Percentiles rank a stretch among this genome's conserved stretches.
Conservation (phyloP, 208 protist species). For the Porcisia hertigi region DNA sequence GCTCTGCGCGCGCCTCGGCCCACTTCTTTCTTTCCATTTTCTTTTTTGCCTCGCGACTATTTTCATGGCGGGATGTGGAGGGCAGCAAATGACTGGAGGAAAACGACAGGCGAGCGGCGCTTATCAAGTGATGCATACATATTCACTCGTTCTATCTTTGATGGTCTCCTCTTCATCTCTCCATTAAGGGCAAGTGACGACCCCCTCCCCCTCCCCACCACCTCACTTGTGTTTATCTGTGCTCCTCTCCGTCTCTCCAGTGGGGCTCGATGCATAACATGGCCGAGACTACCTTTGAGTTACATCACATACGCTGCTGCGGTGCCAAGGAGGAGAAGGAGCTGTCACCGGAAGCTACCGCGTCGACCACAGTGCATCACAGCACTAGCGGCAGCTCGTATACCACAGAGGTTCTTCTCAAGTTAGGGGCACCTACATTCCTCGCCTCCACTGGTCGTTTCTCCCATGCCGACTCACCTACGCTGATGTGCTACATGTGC, state of each 20-base stretch:
- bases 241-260: neutral
- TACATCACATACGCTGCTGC: conserved; percentile 23
- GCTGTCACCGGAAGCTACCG: neutral
- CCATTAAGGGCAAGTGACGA: neutral
- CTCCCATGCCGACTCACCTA: neutral
- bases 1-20: neutral
- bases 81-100: neutral
- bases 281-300: conserved; percentile 12
- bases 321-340: neutral
- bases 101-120: neutral
- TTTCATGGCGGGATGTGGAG: neutral
- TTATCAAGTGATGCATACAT: too few species aligned
- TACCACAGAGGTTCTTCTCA: conserved; percentile 20
- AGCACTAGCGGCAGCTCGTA: neutral
- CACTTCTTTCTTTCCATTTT: neutral
- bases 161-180: neutral
- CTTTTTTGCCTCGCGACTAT: neutral
- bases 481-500: conserved; percentile 29
- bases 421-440: conserved; percentile 12
- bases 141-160: neutral
- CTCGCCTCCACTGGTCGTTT: neutral
- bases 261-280: neutral
- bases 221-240: neutral
- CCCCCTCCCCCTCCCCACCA: neutral
- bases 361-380: neutral